phyloP scores from a whole-genome alignment of 2,329 filamentous ascomycete species.

The Penicillium thymicola region DNA sequence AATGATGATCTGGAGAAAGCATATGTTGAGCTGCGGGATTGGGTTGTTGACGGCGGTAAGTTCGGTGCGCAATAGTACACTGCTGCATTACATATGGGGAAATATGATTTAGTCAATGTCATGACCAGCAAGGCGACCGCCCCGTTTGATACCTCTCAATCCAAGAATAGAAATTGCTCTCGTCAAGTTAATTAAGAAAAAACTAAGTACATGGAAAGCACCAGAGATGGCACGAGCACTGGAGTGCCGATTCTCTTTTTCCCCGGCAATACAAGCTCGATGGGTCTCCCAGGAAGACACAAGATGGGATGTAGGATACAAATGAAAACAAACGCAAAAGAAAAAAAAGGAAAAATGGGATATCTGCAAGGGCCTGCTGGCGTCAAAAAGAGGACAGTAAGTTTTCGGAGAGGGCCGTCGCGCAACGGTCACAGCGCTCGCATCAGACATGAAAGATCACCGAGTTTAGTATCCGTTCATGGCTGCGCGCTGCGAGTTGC shows the following conservation, averaged over 20 bases:
- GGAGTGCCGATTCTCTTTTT: slow-evolving; percentile 28
- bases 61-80: slow-evolving; percentile 24
- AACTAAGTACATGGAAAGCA: slow-evolving; percentile 37
- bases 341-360: slow-evolving; percentile 34
- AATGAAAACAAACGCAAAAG: slow-evolving; percentile 25
- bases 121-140: neutral
- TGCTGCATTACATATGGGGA: neutral
- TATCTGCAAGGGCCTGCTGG: slow-evolving; percentile 40
- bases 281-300: slow-evolving; percentile 13
- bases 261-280: slow-evolving; percentile 23
- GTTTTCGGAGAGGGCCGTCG: slow-evolving; percentile 23
- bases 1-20: slow-evolving; percentile 63
- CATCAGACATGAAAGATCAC: slow-evolving; percentile 19
- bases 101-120: neutral
- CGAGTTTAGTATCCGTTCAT: slow-evolving; percentile 90
- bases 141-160: neutral
- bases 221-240: slow-evolving; percentile 25
- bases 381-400: slow-evolving; percentile 28
- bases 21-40: slow-evolving; percentile 53
- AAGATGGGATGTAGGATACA: slow-evolving; percentile 17
- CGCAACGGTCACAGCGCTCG: slow-evolving; percentile 19
- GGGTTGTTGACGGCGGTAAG: slow-evolving; percentile 45
- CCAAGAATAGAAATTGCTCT: slow-evolving; percentile 25
- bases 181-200: slow-evolving; percentile 30
- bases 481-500: slow-evolving; percentile 93